Base-by-base conservation (phyloP, 257 asterid species). In the Prunella vulgaris region DNA sequence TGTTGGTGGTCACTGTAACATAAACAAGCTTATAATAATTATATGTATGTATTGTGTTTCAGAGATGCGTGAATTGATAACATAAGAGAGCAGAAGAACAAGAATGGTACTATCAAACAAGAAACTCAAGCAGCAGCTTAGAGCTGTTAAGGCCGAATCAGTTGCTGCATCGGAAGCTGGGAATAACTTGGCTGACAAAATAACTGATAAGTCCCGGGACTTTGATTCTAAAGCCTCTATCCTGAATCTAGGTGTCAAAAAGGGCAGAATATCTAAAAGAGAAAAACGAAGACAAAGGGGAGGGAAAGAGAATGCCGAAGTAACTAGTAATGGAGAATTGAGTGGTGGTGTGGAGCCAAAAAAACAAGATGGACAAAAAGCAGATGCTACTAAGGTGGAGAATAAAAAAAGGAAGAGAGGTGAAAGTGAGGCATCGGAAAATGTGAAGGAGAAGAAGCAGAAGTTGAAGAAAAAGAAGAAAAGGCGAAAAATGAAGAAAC, bases 71-170 rank as follows among this genome's bases (percentile, higher is more conserved):
- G 69, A 42, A 62, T 32, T 51, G 53, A 68, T 18, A 20, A 32
- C 13, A 35, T 28, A 61, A 59, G 69, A 40, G 21, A 35, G 30
- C 10, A 25, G 7, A 35, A 33, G 51, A 38, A 22, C 4, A 66
- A 75, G 38, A 60, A 80, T 85, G 97, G 95, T 89, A 49, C 75
- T 87, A 40, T 91, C 97, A 46, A 87, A 87, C 81, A 94, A 91
- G 87, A 94, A 85, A 90, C 83, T 81, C 22, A 94, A 91, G 82
- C 86, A 86, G 74, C 86, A 83, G 87, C 61, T 86, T 35, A 78
- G 96, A 78, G 90, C 88, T 60, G 85, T 82, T 27, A 94, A 80
- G 75, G 82, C 88, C 49, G 85, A 81, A 56, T n/a, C 77, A 60
- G 64, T 84, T n/a, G 78, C 79, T 33, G 82, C 68, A 44, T 76